Percentiles rank a stretch among this genome's conserved stretches.
These are phyloP conservation scores for Hyaloscypha finlandica DNA, from an alignment of 495 filamentous ascomycete genomes.

Conservation along the genomic window DNA sequence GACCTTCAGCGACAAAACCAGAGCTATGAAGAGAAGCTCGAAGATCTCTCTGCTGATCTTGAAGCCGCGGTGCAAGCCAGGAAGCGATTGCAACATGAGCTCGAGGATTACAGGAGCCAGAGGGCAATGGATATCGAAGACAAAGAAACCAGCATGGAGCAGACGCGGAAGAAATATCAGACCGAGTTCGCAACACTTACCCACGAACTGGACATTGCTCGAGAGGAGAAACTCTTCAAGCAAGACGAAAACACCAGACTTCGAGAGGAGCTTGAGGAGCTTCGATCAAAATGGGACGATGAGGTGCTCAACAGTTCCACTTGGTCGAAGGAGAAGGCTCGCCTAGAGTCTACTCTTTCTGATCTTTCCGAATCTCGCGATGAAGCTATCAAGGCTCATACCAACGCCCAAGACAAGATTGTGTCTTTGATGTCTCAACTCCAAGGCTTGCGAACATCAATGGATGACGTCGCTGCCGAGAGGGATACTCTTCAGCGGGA, in stretches of 20 bases:
- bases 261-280: constrained; percentile 91
- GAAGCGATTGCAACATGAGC: constrained; percentile 94
- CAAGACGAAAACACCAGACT: constrained; percentile 70
- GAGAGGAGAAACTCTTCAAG: constrained; percentile 73
- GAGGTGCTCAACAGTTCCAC: constrained; percentile 97
- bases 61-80: constrained; percentile 85
- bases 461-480: constrained; percentile 86
- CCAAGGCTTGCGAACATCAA: constrained; percentile 73
- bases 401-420: constrained; percentile 90
- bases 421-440: constrained; percentile 92
- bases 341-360: constrained; percentile 86
- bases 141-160: constrained; percentile 94
- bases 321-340: constrained; percentile 97
- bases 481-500: constrained; percentile 84
- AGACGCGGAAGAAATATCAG: constrained; percentile 97
- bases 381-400: constrained; percentile 89
- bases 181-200: constrained; percentile 85
- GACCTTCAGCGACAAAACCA: constrained; percentile 89
- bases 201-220: constrained; percentile 88
- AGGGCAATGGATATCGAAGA: constrained; percentile 96
- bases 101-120: constrained; percentile 95
- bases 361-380: constrained; percentile 88
- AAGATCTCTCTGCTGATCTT: constrained; percentile 89
- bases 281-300: constrained; percentile 97
- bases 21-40: constrained; percentile 84